Percentiles rank a stretch among this genome's conserved stretches.
Evolutionary conservation across 228 moss, liverwort and hornwort species (phyloP).

Genomic region (Sphagnum magellanicum): DNA sequence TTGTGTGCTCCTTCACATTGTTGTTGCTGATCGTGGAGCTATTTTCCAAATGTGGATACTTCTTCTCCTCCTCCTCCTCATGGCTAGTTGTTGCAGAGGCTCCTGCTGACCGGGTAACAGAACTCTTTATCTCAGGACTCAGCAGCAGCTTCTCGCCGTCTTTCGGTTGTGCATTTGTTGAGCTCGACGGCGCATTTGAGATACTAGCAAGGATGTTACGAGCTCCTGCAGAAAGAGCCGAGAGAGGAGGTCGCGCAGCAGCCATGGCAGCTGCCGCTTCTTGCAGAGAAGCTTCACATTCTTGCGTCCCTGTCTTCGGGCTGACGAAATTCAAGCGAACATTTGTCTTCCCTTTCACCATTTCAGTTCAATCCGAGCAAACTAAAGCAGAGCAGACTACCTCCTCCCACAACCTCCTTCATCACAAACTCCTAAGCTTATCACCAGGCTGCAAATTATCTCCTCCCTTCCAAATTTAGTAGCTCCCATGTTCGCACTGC

Average conservation of each 20-base stretch:
- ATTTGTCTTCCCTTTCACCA: constrained; percentile 34
- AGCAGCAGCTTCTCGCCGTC: constrained; percentile 3
- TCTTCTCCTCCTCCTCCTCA: no score
- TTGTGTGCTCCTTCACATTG: no score
- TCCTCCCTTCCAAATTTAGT: no score
- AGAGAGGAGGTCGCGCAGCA: constrained; percentile 33
- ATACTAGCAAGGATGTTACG: constrained; percentile 25
- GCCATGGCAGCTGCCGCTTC: constrained; percentile 11
- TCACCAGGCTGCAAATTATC: no score
- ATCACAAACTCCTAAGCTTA: no score
- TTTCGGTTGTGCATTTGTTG: constrained; percentile 16
- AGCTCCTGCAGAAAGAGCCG: constrained; percentile 30
- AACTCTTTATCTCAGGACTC: neutral
- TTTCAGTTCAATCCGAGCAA: neutral
- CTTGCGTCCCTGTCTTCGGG: constrained; percentile 11
- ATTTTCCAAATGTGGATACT: constrained; percentile 20
- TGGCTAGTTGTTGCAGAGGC: no score
- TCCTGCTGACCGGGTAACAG: no score
- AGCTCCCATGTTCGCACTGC: no score
- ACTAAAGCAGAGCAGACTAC: no score
- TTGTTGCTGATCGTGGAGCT: neutral
- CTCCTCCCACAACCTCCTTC: no score
- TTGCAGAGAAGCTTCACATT: constrained; percentile 1
- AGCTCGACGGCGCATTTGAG: constrained; percentile 10
- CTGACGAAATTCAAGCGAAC: constrained; percentile 17